These are phyloP conservation scores for Colletotrichum sp. DNA, from an alignment of 2,329 filamentous ascomycete genomes.

Conservation along the genomic window DNA sequence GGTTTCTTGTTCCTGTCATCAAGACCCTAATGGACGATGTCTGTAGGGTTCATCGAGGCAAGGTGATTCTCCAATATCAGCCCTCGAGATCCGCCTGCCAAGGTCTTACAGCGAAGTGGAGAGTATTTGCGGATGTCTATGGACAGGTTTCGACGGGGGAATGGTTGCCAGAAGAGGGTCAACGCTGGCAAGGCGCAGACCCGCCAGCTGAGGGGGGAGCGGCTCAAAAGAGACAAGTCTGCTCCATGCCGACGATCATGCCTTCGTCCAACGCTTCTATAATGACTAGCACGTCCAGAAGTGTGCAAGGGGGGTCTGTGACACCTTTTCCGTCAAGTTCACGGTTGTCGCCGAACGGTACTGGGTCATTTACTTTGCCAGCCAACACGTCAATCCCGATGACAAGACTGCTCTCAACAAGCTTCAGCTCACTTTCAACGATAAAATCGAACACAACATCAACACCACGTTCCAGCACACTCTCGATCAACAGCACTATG, in stretches of 20 bases:
- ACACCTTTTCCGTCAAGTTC: background rate
- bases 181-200: background rate
- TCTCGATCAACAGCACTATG: background rate
- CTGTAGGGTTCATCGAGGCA: background rate
- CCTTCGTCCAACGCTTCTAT: background rate
- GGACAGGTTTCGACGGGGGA: background rate
- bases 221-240: background rate
- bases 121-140: background rate
- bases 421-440: background rate
- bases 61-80: background rate
- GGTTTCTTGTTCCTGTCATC: background rate
- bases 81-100: background rate
- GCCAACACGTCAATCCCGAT: background rate
- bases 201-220: background rate
- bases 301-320: background rate
- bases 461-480: background rate
- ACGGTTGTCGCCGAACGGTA: background rate
- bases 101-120: background rate
- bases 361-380: background rate
- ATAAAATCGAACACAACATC: background rate
- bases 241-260: background rate
- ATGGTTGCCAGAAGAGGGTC: background rate
- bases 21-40: background rate
- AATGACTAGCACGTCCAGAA: background rate
- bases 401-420: background rate